Conservation (phyloP, 2,329 filamentous ascomycete genomes). For the Bretziella fagacearum region DNA sequence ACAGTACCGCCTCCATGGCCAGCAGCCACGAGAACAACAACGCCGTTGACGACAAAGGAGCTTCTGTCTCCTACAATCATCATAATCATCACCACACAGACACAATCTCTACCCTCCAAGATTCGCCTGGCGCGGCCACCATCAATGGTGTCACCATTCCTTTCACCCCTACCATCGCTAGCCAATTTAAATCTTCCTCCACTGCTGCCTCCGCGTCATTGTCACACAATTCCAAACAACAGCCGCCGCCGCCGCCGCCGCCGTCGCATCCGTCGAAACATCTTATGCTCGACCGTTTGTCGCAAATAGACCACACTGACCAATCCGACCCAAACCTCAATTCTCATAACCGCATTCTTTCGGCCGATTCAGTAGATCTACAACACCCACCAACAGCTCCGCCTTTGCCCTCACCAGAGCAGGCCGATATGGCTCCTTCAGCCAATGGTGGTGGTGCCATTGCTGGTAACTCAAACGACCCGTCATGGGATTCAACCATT, state of each 20-base stretch:
- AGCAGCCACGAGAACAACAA: constrained; percentile 21
- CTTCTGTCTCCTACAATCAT: background rate
- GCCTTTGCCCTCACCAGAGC: constrained; percentile 17
- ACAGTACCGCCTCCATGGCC: constrained; percentile 33
- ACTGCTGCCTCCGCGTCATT: background rate
- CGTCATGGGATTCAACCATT: constrained; percentile 46
- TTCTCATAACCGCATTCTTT: too few relatives aligned
- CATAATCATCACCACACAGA: background rate
- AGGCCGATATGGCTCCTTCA: constrained; percentile 13
- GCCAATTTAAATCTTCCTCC: background rate
- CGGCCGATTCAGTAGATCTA: constrained; percentile 7
- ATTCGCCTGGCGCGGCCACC: constrained; percentile 3
- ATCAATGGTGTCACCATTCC: constrained; percentile 3
- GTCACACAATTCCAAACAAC: background rate
- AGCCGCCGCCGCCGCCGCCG: background rate
- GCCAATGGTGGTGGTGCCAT: constrained; percentile 16
- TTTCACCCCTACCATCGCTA: background rate
- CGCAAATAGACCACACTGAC: background rate
- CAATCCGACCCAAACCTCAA: background rate
- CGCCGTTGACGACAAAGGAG: constrained; percentile 15
- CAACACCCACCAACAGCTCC: constrained; percentile 10
- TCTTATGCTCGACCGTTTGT: background rate
- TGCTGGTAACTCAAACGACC: constrained; percentile 20
- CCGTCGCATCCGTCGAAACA: background rate
- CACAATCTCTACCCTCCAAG: constrained; percentile 1